phyloP scores from a whole-genome alignment of 75 land plant genomes.

The Pinus albicaulis region DNA sequence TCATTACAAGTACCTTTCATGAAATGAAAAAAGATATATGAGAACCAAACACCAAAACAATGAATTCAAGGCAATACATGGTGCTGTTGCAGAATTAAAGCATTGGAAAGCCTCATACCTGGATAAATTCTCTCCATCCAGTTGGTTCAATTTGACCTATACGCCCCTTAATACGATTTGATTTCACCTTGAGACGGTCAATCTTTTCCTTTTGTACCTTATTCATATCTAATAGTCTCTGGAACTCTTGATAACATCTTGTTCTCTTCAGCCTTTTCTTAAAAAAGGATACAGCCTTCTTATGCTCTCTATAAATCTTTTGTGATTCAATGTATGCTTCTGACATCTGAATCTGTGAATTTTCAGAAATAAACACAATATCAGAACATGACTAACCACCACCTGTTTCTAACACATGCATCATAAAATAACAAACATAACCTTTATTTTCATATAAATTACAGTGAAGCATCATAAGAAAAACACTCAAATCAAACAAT shows the following conservation, averaged over 20 bases:
- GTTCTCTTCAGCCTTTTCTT: slow-evolving; percentile 69
- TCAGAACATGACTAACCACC: slow-evolving; percentile 2
- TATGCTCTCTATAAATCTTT: slow-evolving; percentile 50
- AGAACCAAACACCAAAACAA: neutral
- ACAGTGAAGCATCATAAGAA: neutral
- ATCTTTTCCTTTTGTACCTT: slow-evolving; percentile 65
- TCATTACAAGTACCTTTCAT: neutral
- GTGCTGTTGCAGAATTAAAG: neutral
- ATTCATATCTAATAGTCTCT: slow-evolving; percentile 46
- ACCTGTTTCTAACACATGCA: neutral
- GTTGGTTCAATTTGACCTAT: slow-evolving; percentile 91
- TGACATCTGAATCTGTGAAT: slow-evolving; percentile 29
- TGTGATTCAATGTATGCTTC: slow-evolving; percentile 36
- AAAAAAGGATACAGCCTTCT: slow-evolving; percentile 52
- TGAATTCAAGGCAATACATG: neutral
- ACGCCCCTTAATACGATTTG: slow-evolving; percentile 53
- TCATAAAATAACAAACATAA: neutral
- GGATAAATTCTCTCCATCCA: slow-evolving; percentile 97
- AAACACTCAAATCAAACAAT: neutral
- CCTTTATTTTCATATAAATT: neutral
- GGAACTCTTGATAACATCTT: slow-evolving; percentile 69
- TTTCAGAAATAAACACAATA: neutral
- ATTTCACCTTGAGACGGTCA: slow-evolving; percentile 49
- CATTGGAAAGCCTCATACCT: slow-evolving; percentile 32
- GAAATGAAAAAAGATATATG: neutral